phyloP scores from a whole-genome alignment of 805 yeast genomes.

The Scheffersomyces spartinae region DNA sequence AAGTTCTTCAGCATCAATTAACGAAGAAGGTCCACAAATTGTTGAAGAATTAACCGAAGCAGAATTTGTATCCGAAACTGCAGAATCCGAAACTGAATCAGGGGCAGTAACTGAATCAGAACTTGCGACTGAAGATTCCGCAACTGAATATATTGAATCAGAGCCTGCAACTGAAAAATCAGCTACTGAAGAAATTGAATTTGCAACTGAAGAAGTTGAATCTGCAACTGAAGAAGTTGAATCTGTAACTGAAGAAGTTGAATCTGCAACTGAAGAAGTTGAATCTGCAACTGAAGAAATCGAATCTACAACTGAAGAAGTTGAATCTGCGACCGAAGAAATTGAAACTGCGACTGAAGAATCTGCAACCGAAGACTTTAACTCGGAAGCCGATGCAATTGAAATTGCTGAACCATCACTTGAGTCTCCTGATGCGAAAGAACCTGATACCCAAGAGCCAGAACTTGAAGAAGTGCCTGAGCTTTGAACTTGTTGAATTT shows the following conservation, averaged over 20 bases:
- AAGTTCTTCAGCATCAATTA: too few species aligned
- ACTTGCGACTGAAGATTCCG: constrained; percentile 1
- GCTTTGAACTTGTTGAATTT: too few species aligned
- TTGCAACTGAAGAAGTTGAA: neutral
- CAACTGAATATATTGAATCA: neutral
- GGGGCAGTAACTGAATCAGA: too few species aligned
- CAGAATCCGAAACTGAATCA: too few species aligned
- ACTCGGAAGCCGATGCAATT: too few species aligned
- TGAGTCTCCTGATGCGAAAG: too few species aligned
- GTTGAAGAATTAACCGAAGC: too few species aligned
- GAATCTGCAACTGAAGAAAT: neutral
- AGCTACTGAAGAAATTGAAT: constrained; percentile 1
- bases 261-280: neutral
- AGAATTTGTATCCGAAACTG: too few species aligned
- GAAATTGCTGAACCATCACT: too few species aligned
- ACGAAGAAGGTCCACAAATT: neutral
- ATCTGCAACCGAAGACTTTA: too few species aligned
- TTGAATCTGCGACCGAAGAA: neutral
- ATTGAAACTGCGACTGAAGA: neutral
- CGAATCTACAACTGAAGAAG: neutral
- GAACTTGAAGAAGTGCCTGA: too few species aligned
- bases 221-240: neutral
- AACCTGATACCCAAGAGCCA: too few species aligned
- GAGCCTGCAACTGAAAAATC: neutral
- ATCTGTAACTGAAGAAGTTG: neutral